Percentiles rank a stretch among this genome's conserved stretches.
Conservation (phyloP, 2,329 filamentous ascomycete species). For the Saccharata proteae region DNA sequence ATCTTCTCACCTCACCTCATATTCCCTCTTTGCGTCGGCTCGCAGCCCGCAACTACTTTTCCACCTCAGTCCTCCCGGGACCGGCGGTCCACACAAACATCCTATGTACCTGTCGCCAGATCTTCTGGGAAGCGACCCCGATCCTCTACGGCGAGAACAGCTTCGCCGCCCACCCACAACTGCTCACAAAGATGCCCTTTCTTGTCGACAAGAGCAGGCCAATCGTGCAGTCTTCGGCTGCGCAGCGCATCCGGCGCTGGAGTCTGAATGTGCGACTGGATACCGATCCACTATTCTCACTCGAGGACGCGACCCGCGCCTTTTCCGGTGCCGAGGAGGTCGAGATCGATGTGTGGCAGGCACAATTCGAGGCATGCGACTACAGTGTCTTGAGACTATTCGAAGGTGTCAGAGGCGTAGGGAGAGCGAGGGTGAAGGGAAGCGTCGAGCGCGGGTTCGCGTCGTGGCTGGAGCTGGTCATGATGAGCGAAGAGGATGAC, state of each 20-base stretch:
- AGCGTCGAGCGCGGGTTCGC: constrained; percentile 31
- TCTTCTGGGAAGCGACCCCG: constrained; percentile 28
- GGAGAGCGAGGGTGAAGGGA: constrained; percentile 30
- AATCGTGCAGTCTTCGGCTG: constrained; percentile 20
- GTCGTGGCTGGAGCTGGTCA: constrained; percentile 31
- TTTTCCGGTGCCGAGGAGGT: constrained; percentile 36
- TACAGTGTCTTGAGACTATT: constrained; percentile 32
- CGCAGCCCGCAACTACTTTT: constrained; percentile 12
- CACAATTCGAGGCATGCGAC: constrained; percentile 25
- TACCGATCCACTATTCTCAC: constrained; percentile 35
- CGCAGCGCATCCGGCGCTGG: constrained; percentile 30
- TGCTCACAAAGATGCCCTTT: constrained; percentile 34
- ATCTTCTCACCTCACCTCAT: constrained; percentile 20
- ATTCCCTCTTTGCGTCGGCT: constrained; percentile 14
- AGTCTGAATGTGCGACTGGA: constrained; percentile 37
- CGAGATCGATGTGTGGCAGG: constrained; percentile 38
- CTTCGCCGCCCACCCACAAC: constrained; percentile 37
- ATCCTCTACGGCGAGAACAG: constrained; percentile 38
- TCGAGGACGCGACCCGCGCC: constrained; percentile 24
- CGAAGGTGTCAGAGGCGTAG: constrained; percentile 33
- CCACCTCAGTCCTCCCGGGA: constrained; percentile 5
- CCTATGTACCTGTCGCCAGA: constrained; percentile 28
- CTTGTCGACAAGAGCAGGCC: constrained; percentile 25
- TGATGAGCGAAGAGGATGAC: constrained; percentile 26
- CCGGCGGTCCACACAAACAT: constrained; percentile 27